phyloP scores from a whole-genome alignment of 805 yeast genomes.

The Pichia nakasei region DNA sequence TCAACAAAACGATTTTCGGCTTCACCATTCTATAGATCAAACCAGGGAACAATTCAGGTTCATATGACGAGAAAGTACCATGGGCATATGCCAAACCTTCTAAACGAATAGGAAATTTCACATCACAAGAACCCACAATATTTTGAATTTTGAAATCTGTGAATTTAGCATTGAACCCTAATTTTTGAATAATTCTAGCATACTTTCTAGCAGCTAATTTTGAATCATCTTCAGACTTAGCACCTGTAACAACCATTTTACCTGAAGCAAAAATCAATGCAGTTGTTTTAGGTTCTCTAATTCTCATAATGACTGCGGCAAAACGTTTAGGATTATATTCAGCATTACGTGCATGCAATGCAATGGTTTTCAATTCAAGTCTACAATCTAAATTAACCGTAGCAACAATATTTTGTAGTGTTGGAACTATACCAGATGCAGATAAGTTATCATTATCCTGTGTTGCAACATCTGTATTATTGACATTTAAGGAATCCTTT shows the following conservation, averaged over 20 bases:
- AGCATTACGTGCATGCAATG: conserved; percentile 97
- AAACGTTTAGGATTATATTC: conserved; percentile 98
- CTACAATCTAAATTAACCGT: conserved; percentile 96
- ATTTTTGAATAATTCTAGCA: conserved; percentile 95
- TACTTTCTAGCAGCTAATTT: conserved; percentile 95
- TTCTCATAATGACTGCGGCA: conserved; percentile 99
- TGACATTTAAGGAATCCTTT: background rate
- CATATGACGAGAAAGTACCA: conserved; percentile 97
- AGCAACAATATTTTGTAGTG: conserved; percentile 92
- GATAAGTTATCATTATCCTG: conserved; percentile 63
- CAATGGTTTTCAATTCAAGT: conserved; percentile 91
- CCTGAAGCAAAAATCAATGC: conserved; percentile 97
- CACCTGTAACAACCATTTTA: conserved; percentile 99
- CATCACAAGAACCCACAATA: conserved; percentile 98
- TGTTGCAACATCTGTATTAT: background rate
- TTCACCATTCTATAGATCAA: conserved; percentile 98
- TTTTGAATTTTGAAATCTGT: conserved; percentile 97
- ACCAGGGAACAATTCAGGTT: conserved; percentile 97
- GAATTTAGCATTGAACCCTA: conserved; percentile 95
- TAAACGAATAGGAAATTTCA: conserved; percentile 91
- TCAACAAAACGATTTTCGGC: conserved; percentile 91
- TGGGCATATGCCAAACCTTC: conserved; percentile 97
- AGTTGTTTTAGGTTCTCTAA: conserved; percentile 96
- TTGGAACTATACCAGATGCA: conserved; percentile 93
- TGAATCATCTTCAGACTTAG: conserved; percentile 97